Percentiles rank a stretch among this genome's conserved stretches.
Conservation (phyloP, 2,329 filamentous ascomycete species). For the Fonsecaea pugnacius region DNA sequence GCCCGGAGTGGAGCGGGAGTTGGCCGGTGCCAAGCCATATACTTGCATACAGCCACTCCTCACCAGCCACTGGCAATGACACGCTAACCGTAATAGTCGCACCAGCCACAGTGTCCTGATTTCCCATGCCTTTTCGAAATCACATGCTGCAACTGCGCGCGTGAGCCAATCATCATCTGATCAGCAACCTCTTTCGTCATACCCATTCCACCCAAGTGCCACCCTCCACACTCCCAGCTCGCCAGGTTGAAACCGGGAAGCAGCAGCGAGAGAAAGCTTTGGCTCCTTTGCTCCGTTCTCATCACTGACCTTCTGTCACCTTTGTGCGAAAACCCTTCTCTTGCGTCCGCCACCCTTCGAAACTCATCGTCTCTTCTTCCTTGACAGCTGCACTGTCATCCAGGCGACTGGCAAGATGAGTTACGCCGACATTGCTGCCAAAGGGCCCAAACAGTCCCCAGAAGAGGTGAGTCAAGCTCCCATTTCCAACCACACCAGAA, state of each 20-base stretch:
- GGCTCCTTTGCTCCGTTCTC: slow-evolving; percentile 13
- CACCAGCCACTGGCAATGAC: neutral
- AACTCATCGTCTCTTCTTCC: neutral
- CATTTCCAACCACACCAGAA: slow-evolving; percentile 27
- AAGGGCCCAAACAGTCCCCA: slow-evolving; percentile 52
- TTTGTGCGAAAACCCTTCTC: neutral
- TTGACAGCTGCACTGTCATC: slow-evolving; percentile 3
- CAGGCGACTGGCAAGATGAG: slow-evolving; percentile 46
- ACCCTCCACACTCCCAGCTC: neutral
- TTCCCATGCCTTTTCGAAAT: neutral
- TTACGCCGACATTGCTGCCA: slow-evolving; percentile 55
- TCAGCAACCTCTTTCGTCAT: slow-evolving; percentile 12
- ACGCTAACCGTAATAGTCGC: neutral
- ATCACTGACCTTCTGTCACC: slow-evolving; percentile 6
- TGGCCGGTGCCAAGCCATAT: neutral
- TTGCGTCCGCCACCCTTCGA: neutral
- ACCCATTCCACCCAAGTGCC: neutral
- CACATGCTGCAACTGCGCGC: neutral
- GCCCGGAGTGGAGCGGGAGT: slow-evolving; percentile 5
- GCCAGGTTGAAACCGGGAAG: slow-evolving; percentile 15
- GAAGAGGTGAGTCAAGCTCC: slow-evolving; percentile 48
- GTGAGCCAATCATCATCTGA: slow-evolving; percentile 1
- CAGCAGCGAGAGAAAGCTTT: slow-evolving; percentile 11
- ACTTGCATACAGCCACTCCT: no score
- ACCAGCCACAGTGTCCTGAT: neutral